Base-by-base conservation (phyloP, 106 monocot genomes). In the Allium sativum region DNA sequence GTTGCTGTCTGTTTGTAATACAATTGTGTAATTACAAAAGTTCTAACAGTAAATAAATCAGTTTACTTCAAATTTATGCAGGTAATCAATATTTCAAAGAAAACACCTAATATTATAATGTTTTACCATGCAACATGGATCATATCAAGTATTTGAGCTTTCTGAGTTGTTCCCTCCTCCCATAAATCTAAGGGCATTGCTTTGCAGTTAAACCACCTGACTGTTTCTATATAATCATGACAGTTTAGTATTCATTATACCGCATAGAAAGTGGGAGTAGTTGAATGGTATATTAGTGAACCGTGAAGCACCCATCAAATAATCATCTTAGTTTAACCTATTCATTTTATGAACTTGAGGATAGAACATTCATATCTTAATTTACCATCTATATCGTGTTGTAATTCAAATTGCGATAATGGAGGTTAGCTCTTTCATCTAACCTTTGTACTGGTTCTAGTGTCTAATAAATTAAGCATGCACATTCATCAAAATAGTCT, bases 111-210 rank as follows among this genome's bases (percentile, higher is more conserved):
- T 51, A 72, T 89, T 61, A 84, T 84, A 43, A 81, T 84, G 81
- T 89, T 84, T 61, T 89, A 66, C 89, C 89, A 21, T 78, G 81
- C 41, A 84, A 76, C 63, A 66, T 89, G 58, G 76, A 84, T 62
- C 48, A 58, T 65, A 62, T 48, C 81, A 89, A 70, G 89, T 89
- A 68, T 84, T 76, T 59, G 78, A 89, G 61, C 81, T 89, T 66
- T 72, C 88, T 58, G 84, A 83, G 88, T 67, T 88, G 50, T 88
- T 84, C 47, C 72, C 71, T 1, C 89, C 89, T 52, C 84, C 84
- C 45, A 43, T 84, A 31, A 55, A 78, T 22, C 53, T 84, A 20
- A 68, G 77, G 84, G 89, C 83, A 70, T 42, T 0, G 45, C 16
- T 22, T 16, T 16, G 10, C 18, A 11, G 13, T 50, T 4, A 31